A percentile compares a stretch with the other conserved stretches of the same genome.
phyloP scores from a whole-genome alignment of 2,329 filamentous ascomycete species.

The Byssothecium circinans region DNA sequence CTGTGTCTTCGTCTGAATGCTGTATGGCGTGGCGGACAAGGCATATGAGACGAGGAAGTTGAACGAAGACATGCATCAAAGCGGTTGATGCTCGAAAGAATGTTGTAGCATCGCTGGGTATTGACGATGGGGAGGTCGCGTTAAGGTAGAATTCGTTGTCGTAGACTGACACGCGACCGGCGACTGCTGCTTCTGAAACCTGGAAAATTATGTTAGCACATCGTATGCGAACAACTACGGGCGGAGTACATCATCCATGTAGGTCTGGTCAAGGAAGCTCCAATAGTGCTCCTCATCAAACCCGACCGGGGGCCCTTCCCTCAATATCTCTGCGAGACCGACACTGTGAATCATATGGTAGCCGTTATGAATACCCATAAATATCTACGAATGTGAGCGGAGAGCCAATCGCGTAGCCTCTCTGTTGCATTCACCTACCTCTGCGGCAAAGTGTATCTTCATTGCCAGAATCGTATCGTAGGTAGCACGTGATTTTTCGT shows the following conservation, averaged over 20 bases:
- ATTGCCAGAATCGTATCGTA: constrained; percentile 33
- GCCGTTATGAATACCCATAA: constrained; percentile 28
- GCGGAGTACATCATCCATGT: constrained; percentile 32
- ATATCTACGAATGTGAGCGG: constrained; percentile 19
- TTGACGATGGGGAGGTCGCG: constrained; percentile 20
- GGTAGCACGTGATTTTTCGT: constrained; percentile 12
- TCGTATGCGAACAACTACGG: too few species aligned
- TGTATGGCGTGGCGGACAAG: constrained; percentile 22
- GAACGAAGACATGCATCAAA: constrained; percentile 35
- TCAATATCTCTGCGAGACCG: constrained; percentile 31
- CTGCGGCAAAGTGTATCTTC: constrained; percentile 34
- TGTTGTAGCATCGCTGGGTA: constrained; percentile 8
- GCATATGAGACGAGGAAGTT: constrained; percentile 28
- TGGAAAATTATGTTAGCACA: constrained; percentile 12
- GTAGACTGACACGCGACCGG: constrained; percentile 30
- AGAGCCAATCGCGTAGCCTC: neutral
- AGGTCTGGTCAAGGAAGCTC: constrained; percentile 36
- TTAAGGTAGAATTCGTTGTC: constrained; percentile 34
- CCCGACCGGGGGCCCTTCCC: constrained; percentile 19
- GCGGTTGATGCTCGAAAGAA: constrained; percentile 22
- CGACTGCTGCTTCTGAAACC: constrained; percentile 35
- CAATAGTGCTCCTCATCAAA: constrained; percentile 33
- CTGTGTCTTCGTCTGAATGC: constrained; percentile 19
- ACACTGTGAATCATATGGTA: constrained; percentile 33
- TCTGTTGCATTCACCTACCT: constrained; percentile 15